Conservation (phyloP, 305 asterid genomes). For the Striga hermonthica region DNA sequence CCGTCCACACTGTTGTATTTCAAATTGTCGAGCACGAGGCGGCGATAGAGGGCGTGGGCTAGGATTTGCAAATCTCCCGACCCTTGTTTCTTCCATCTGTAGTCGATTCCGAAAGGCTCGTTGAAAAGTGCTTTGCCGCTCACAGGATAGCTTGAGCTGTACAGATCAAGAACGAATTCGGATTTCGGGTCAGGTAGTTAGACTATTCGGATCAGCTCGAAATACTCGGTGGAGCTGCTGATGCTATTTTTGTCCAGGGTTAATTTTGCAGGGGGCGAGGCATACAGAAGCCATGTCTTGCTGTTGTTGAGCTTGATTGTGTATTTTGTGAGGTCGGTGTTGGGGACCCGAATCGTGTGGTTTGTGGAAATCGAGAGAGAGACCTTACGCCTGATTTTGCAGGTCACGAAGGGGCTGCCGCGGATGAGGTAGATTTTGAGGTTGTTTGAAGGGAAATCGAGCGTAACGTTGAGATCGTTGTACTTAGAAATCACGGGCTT, state of each 20-base stretch:
- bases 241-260: constrained; percentile 35
- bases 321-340: constrained; percentile 49
- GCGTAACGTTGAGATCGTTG: constrained; percentile 62
- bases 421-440: constrained; percentile 64
- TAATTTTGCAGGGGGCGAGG: constrained; percentile 57
- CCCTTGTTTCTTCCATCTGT: constrained; percentile 73
- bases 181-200: constrained; percentile 49
- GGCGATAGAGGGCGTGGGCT: constrained; percentile 77
- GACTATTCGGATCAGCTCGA: constrained; percentile 66
- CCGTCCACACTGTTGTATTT: constrained; percentile 72
- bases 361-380: constrained; percentile 61
- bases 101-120: constrained; percentile 61
- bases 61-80: constrained; percentile 80
- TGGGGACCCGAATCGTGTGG: constrained; percentile 59
- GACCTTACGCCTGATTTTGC: constrained; percentile 39
- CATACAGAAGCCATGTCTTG: constrained; percentile 75
- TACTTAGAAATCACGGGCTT: constrained; percentile 55
- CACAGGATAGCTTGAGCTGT: constrained; percentile 66
- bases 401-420: constrained; percentile 79
- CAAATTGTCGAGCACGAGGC: constrained; percentile 57
- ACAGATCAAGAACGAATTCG: constrained; percentile 55
- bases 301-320: constrained; percentile 65
- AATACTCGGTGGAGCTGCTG: constrained; percentile 48
- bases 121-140: constrained; percentile 59
- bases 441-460: constrained; percentile 65